phyloP scores from a whole-genome alignment of 352 stramenopile genomes.

The Aphanomyces invadans region DNA sequence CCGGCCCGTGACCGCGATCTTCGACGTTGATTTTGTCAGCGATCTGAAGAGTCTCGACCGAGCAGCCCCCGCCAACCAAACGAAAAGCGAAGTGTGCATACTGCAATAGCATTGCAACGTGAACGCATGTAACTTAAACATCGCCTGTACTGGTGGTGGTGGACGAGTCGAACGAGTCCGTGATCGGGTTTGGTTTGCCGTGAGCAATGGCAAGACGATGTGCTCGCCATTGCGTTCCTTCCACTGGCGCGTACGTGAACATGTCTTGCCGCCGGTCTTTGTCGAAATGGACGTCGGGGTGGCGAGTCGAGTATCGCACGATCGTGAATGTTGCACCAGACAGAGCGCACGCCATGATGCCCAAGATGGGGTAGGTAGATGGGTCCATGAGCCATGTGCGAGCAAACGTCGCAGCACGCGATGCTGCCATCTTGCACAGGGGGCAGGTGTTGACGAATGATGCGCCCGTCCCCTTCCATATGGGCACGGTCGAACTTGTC shows the following conservation, averaged over 20 bases:
- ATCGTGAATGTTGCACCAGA: constrained; percentile 4
- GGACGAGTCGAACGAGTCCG: too few relatives aligned
- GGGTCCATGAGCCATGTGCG: constrained; percentile 16
- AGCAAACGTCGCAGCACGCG: neutral
- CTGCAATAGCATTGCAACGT: constrained; percentile 28
- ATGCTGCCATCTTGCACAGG: neutral
- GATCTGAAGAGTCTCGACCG: neutral
- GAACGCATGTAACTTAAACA: neutral
- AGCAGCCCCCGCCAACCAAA: constrained; percentile 23
- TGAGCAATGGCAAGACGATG: constrained; percentile 18
- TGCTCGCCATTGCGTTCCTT: constrained; percentile 7
- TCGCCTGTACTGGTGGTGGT: neutral
- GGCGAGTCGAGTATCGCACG: neutral
- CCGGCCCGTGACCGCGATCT: constrained; percentile 54
- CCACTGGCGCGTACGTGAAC: neutral
- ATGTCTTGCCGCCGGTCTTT: constrained; percentile 9
- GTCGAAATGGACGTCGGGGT: constrained; percentile 21
- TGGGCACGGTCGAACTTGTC: too few relatives aligned
- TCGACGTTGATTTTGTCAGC: constrained; percentile 42
- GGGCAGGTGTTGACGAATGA: neutral
- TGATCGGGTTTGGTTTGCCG: constrained; percentile 20
- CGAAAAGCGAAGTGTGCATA: constrained; percentile 38
- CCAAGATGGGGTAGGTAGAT: constrained; percentile 15
- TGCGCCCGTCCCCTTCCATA: too few relatives aligned
- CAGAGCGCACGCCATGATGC: constrained; percentile 12